Evolutionary conservation across 192 early-diverging fungal genomes (phyloP), one percentile per base, ranked within the genome.

Genomic region (Chytriomyces confervae): DNA sequence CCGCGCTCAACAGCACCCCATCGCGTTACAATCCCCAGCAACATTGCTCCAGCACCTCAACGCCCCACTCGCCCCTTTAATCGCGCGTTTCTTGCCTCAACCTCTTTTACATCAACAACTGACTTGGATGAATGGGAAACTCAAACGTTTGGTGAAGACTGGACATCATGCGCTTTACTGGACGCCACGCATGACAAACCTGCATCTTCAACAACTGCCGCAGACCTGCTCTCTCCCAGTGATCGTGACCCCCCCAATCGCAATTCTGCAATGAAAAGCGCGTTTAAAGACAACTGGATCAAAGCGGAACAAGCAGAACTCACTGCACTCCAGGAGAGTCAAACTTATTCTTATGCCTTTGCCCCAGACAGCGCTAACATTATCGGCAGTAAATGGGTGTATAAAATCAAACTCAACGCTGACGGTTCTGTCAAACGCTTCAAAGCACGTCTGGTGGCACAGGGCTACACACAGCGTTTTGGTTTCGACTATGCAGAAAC

Each of bases 401-500:
- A 66, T 8, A 61, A 49, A 48, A 72, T n/a, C 46, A 81, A 81
- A 62, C 29, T n/a, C 7, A 45, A 82, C 18, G 51, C 65, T 8
- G 53, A 63, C 47, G 43, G 62, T 18, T 20, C 61, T 0, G 6
- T 75, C 13, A 61, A 75, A 29, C 62, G 73, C n/a, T 75, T 66
- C 75, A 83, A 84, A 75, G 80, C 84, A 0, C 79, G 81, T 24
- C 48, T 80, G 11, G 72, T 76, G 11, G 80, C 76, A 3, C 23
- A 69, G 45, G 83, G 81, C 23, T 84, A 80, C 71, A 80, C 43
- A 7, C 81, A 84, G 61, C 11, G 50, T 0, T 27, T 62, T 3
- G 84, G 84, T 8, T 13, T 83, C 5, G 84, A 84, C 60, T 84
- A 77, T 61, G 48, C 69, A 1, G 75, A 84, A 66, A 81, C 67